Percentiles rank a stretch among this genome's conserved stretches.
Evolutionary conservation across 768 basidiomycete species (phyloP).

Genomic region (Glaciozyma martinii): DNA sequence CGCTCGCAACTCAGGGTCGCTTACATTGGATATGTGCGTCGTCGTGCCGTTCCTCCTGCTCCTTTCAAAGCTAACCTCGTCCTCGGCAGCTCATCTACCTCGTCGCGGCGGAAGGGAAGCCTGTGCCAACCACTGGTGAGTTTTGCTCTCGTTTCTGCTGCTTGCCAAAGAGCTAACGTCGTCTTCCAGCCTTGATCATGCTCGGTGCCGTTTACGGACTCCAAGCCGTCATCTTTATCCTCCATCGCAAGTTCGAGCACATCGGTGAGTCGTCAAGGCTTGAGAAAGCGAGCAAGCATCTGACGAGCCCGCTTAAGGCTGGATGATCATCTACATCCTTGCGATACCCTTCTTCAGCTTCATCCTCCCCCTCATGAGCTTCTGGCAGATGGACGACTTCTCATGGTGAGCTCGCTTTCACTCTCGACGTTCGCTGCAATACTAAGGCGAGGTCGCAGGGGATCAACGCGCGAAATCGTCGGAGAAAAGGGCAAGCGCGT

Average conservation of each 20-base stretch:
- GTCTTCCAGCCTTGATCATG: slow-evolving; percentile 67
- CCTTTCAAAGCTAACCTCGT: neutral
- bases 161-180: neutral
- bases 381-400: slow-evolving; percentile 99
- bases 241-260: slow-evolving; percentile 97
- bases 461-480: slow-evolving; percentile 79
- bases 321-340: slow-evolving; percentile 92
- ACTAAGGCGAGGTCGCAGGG: slow-evolving; percentile 45
- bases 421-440: neutral
- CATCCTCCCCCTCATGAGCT: slow-evolving; percentile 84
- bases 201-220: slow-evolving; percentile 90
- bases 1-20: slow-evolving; percentile 2
- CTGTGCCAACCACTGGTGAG: slow-evolving; percentile 51
- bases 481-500: slow-evolving; percentile 94
- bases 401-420: slow-evolving; percentile 45
- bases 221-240: slow-evolving; percentile 80
- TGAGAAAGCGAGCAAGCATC: neutral
- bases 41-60: neutral
- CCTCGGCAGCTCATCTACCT: slow-evolving; percentile 56
- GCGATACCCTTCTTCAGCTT: slow-evolving; percentile 90
- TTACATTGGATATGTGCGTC: slow-evolving; percentile 33
- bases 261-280: slow-evolving; percentile 45
- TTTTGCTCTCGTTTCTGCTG: too few species aligned
- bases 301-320: slow-evolving; percentile 41
- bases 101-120: slow-evolving; percentile 56